Base-by-base conservation (phyloP, 2,329 filamentous ascomycete species). In the Neonectria ditissima region DNA sequence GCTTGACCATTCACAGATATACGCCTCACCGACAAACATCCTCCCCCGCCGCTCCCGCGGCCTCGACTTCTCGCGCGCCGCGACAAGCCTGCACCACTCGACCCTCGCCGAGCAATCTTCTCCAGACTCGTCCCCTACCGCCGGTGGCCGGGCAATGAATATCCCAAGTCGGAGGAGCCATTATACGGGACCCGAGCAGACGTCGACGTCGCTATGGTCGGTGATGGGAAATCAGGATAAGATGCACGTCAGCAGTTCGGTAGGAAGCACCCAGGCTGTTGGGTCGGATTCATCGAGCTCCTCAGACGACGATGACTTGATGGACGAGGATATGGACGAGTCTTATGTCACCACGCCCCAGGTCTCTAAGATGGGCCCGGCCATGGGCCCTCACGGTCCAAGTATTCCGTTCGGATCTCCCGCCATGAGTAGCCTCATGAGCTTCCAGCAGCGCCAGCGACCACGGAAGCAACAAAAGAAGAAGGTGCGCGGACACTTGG, bases 31-130 rank as follows among this genome's bases (percentile, higher is more conserved):
- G 2, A 91, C 92, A 26, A 97, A 94, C 57, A 92, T 97, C 50
- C 86, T 98, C 8, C 95, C 95, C 18, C 89, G 95, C 68, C 90
- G 94, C 65, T 97, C 94, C 30, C 89, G 95, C 59, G 95, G 95
- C 45, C 84, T 97, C 65, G 95, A 98, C 80, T 98, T 97, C 78
- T 95, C 95, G 43, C 88, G 95, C 70, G 94, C 94, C 11, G 96
- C 93, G 66, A 97, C 95, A 11, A 97, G 94, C 76, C 84, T 99
- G 22, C 96, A 98, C 80, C 96, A 98, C 79, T 97, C 95, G 16
- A 98, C 92, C 0, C 86, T 98, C 9, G 94, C 95, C 59, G 93
- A 97, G 71, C 88, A 91, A 76, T 92, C 92, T 1, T 96, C 92
- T 5, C 94, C 94, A 4, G 94, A 97, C 77, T 96, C 93, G 0